Evolutionary conservation across 2,329 filamentous ascomycete species (phyloP), one percentile per base, ranked within the genome.

Genomic region (Fonsecaea pedrosoi): DNA sequence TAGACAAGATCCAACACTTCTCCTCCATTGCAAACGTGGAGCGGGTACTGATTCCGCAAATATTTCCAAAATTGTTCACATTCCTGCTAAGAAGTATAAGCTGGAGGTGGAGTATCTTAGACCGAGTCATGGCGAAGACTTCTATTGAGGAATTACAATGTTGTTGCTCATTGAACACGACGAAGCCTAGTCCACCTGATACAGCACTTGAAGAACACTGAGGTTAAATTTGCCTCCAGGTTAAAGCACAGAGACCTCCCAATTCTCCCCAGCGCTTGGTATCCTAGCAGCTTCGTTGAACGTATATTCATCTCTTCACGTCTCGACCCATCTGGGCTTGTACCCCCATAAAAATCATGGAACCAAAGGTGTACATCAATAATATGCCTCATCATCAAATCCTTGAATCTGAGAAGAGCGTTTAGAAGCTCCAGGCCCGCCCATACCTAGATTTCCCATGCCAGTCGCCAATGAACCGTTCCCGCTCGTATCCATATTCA

Each of bases 331-430:
- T 13, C 13, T 10, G 13, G 30, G 15, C 12, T 37, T n/a, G 18
- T 15, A 34, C 9, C n/a, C n/a, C 9, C 40, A 21, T 45, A 45
- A 45, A 45, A 4, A 9, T 55, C 54, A 9, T 21, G 3, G 9
- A 55, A 10, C 15, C 30, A 55, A 21, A 55, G 30, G 12, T 13
- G 18, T 30, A 50, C 13, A 56, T 68, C 66, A 68, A 58, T 62
- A 65, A 63, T 68, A 68, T 54, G 55, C 58, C 12, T 65, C 66
- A 9, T 68, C 66, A 57, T 62, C 66, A 54, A 62, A 68, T 15
- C 50, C 57, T 34, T 60, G 8, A 55, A 48, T 54, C 34, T 60
- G 60, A 15, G 37, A 50, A 18, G 34, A 38, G 10, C 60, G 55
- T 40, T 60, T 67, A 34, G 38, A 48, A 30, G 50, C 58, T 15